Conservation (phyloP, 2,329 filamentous ascomycete genomes). For the Chaetothyriales sp. region DNA sequence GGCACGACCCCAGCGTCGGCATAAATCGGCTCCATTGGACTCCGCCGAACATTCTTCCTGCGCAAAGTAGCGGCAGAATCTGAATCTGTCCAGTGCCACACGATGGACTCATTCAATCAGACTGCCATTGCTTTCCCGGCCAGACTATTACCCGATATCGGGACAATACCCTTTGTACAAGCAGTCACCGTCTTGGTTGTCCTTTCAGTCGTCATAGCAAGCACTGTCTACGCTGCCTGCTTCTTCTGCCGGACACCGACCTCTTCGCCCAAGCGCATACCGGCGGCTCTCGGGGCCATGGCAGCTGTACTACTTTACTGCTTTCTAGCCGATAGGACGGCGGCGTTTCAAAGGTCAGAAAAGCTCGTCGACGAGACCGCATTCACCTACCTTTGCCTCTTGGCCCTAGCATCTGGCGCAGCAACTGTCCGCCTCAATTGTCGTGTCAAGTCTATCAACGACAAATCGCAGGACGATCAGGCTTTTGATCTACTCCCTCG, state of each 20-base stretch:
- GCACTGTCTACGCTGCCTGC: background rate
- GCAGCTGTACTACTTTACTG: slow-evolving; percentile 30
- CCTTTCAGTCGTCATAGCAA: background rate
- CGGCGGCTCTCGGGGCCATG: background rate
- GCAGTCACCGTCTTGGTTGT: background rate
- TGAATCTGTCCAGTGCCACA: background rate
- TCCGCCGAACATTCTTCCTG: background rate
- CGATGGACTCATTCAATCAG: background rate
- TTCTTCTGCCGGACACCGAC: background rate
- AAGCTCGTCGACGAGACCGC: slow-evolving; percentile 25
- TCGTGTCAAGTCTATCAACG: background rate
- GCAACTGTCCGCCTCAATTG: background rate
- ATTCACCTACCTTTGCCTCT: slow-evolving; percentile 14
- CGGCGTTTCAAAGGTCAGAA: slow-evolving; percentile 39
- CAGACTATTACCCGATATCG: background rate
- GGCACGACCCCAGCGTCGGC: background rate
- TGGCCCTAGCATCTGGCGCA: slow-evolving; percentile 16
- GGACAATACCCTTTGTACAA: background rate
- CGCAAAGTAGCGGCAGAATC: background rate
- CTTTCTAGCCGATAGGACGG: slow-evolving; percentile 42
- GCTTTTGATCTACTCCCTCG: slow-evolving; percentile 34
- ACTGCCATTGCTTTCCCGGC: background rate
- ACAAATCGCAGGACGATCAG: background rate
- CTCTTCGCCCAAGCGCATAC: background rate
- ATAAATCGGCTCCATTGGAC: background rate